Evolutionary conservation across 1,139 yeast genomes (phyloP), one percentile per base, ranked within the genome.

Genomic region (Diutina scorzettiae): DNA sequence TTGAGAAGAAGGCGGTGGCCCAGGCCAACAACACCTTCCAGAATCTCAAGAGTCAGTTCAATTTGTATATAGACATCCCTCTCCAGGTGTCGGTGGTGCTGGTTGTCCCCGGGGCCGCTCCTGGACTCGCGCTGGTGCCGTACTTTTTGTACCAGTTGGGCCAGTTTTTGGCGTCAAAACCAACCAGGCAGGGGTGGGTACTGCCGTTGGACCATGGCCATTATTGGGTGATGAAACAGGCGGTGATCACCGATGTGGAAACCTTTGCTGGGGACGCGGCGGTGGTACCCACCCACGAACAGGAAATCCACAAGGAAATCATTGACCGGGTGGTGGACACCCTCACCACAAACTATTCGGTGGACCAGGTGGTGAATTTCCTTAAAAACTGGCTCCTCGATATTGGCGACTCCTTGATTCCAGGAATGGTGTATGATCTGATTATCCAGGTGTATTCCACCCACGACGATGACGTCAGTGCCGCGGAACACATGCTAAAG

Each of bases 331-430:
- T 63, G 4, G 42, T 59, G 7, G 49, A 50, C 1, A 40, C 47
- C 16, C 7, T 27, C 5, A 24, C 7, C 14, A 7, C 8, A 5
- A n/a, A 32, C 6, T 32, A 32, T 20, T 24, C 28, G 5, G 25
- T 46, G 2, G 42, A 37, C 3, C 48, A 48, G 19, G 47, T 57
- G 23, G 49, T 66, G 3, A 65, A 62, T 44, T 69, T 66, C 44
- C 41, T 64, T 23, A 64, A 64, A 45, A 57, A 56, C 44, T 69
- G 75, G 75, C 50, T 69, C 21, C 55, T 69, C 25, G 73, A 69
- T 46, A 58, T 64, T 12, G 58, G 63, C 33, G 75, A 69, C 46
- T 64, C 72, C 0, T 47, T 67, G 27, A 63, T 69, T n/a, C 74
- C 74, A 0, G 65, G 67, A 46, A 59, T 66, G 49, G 59, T 63